Conservation (phyloP, 2,329 filamentous ascomycete species). For the Raffaelea albimanens region DNA sequence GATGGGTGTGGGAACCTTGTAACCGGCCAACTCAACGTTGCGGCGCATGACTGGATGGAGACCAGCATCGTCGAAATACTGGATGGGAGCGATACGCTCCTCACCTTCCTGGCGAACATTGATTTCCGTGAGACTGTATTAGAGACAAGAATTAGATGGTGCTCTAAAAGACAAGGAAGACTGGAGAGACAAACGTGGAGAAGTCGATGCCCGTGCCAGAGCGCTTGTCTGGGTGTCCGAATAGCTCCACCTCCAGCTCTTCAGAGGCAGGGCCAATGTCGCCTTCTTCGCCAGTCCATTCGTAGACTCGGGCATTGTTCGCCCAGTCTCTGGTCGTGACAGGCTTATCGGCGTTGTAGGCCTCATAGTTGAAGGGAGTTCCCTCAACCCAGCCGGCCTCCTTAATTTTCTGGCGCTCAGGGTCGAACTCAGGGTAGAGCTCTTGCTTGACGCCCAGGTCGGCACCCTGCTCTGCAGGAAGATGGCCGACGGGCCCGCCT, state of each 20-base stretch:
- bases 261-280: conserved; percentile 68
- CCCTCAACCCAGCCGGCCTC: conserved; percentile 35
- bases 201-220: conserved; percentile 49
- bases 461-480: conserved; percentile 7
- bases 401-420: conserved; percentile 16
- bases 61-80: conserved; percentile 63
- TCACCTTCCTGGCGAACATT: conserved; percentile 48
- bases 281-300: conserved; percentile 78
- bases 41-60: conserved; percentile 75
- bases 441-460: conserved; percentile 9
- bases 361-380: conserved; percentile 38
- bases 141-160: background rate
- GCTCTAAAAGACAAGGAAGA: background rate
- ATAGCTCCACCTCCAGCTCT: conserved; percentile 68
- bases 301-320: conserved; percentile 57
- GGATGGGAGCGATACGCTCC: conserved; percentile 38
- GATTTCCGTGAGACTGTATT: conserved; percentile 42
- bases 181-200: conserved; percentile 23
- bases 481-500: background rate
- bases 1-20: conserved; percentile 69
- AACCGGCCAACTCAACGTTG: conserved; percentile 67
- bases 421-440: conserved; percentile 9
- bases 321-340: conserved; percentile 29
- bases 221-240: conserved; percentile 47
- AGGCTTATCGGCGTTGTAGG: conserved; percentile 14